These are phyloP conservation scores for Taxawa tesnikishii DNA, from an alignment of 2,329 filamentous ascomycete species.

Conservation along the genomic window DNA sequence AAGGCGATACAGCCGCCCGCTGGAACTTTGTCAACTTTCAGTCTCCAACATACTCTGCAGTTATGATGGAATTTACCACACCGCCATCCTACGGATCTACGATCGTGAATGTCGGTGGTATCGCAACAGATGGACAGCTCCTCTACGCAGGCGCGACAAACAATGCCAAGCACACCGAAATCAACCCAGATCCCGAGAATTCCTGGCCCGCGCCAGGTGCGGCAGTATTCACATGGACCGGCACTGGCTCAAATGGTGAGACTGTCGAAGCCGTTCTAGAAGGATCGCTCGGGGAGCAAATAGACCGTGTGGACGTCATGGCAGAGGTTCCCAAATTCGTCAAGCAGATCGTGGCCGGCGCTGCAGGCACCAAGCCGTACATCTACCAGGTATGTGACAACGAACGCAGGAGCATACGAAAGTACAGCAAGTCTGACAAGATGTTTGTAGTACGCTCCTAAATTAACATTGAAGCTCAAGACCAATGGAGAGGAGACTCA, in stretches of 20 bases:
- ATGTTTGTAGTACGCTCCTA: slow-evolving; percentile 56
- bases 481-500: slow-evolving; percentile 65
- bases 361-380: slow-evolving; percentile 88
- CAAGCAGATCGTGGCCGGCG: slow-evolving; percentile 81
- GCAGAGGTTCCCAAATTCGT: slow-evolving; percentile 90
- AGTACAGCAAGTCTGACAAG: slow-evolving; percentile 5
- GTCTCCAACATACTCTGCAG: slow-evolving; percentile 69
- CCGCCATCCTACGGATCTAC: slow-evolving; percentile 86
- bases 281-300: slow-evolving; percentile 52
- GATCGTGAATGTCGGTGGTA: slow-evolving; percentile 67
- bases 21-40: slow-evolving; percentile 97
- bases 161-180: slow-evolving; percentile 55
- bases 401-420: background rate
- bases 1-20: slow-evolving; percentile 49
- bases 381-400: slow-evolving; percentile 70
- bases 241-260: slow-evolving; percentile 65
- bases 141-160: slow-evolving; percentile 57
- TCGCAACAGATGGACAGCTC: slow-evolving; percentile 71
- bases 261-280: slow-evolving; percentile 57
- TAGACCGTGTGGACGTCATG: slow-evolving; percentile 90
- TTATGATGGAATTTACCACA: slow-evolving; percentile 94
- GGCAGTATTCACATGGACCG: slow-evolving; percentile 66
- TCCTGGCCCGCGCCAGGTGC: slow-evolving; percentile 80
- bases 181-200: slow-evolving; percentile 61
- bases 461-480: slow-evolving; percentile 69